Conservation (phyloP, 202 grass and related monocot species). For the Tripidium arundinaceum region DNA sequence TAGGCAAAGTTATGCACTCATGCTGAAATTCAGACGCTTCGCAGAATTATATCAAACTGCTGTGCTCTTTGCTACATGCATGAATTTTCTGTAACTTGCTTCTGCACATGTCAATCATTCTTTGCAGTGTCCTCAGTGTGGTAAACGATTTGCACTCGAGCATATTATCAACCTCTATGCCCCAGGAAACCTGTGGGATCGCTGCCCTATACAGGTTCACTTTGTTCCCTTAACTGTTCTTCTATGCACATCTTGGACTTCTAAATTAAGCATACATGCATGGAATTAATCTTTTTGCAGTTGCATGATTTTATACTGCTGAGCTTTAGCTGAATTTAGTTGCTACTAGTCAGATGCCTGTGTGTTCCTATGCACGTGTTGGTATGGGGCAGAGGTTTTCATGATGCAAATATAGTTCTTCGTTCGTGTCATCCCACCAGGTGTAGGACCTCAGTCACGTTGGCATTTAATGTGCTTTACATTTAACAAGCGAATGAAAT, state of each 20-base stretch:
- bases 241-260: background rate
- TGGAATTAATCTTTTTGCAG: background rate
- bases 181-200: background rate
- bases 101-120: background rate
- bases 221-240: background rate
- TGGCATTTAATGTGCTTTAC: background rate
- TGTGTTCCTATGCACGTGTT: background rate
- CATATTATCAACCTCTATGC: background rate
- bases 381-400: background rate
- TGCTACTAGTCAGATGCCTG: background rate
- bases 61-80: background rate
- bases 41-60: background rate
- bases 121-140: background rate
- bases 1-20: background rate
- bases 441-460: background rate
- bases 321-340: background rate
- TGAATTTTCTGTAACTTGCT: background rate
- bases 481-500: background rate
- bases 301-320: background rate
- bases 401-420: background rate
- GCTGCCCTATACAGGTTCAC: background rate
- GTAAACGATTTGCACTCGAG: background rate
- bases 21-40: background rate
- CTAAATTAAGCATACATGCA: background rate
- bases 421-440: background rate